Evolutionary conservation across 1,284 basidiomycete genomes (phyloP), one percentile per base, ranked within the genome.

Genomic region (Earliella scabrosa): DNA sequence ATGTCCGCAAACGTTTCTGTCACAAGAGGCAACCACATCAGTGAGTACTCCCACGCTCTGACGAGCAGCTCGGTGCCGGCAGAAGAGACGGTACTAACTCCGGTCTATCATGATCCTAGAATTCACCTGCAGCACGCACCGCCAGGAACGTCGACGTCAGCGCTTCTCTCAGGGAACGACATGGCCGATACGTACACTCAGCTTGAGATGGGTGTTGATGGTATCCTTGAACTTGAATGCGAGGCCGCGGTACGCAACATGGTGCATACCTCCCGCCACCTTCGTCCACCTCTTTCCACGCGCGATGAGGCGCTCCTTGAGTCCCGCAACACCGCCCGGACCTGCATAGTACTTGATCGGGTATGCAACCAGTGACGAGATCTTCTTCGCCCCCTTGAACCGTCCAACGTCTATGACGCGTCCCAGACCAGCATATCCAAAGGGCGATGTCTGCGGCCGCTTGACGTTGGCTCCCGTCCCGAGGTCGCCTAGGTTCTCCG

Each of bases 91-190:
- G 47, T 46, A 66, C 69, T 32, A 60, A 80, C 80, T 76, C 64
- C 81, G 69, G 63, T 86, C 84, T 49, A 86, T 71, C 80, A 87
- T 86, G 49, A 86, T 79, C 32, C 84, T 59, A 5, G 70, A 71
- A 46, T 70, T 68, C 13, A 72, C 66, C 71, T 72, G 34, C 21
- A 35, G n/a, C 18, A n/a, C n/a, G n/a, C n/a, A n/a, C n/a, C n/a
- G n/a, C n/a, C n/a, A n/a, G 3, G 14, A n/a, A 43, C 40, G 13
- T 6, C 29, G 14, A 54, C 18, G 41, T 54, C 43, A 56, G 34
- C 24, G 13, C 44, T 24, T 16, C 45, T 38, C 34, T 14, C 5
- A 13, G 2, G 3, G n/a, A n/a, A 31, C 16, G 39, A 38, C 8
- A 27, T 9, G 10, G 14, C 3, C 8, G 31, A 31, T 20, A 66